These are phyloP conservation scores for Fusarium guadeloupense DNA, from an alignment of 2,329 filamentous ascomycete species.

Conservation along the genomic window DNA sequence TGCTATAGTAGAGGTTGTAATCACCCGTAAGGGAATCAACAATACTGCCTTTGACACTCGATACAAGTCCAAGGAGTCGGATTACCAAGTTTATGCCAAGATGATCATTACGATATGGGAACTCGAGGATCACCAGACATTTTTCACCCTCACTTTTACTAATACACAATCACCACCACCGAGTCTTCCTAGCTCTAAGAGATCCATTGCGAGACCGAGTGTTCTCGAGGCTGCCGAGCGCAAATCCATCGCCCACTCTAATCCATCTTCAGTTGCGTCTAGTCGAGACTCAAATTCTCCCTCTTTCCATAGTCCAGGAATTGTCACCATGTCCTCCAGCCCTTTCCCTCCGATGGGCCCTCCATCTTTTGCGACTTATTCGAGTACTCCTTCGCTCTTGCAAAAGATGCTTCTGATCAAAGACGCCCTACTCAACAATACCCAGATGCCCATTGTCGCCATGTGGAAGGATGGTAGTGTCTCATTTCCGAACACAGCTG, in stretches of 20 bases:
- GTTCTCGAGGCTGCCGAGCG: slow-evolving; percentile 58
- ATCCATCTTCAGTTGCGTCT: slow-evolving; percentile 58
- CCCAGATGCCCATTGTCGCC: slow-evolving; percentile 76
- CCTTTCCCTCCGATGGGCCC: slow-evolving; percentile 75
- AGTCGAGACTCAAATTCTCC: slow-evolving; percentile 59
- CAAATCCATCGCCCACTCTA: slow-evolving; percentile 55
- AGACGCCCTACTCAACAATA: slow-evolving; percentile 79
- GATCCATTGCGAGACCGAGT: slow-evolving; percentile 51
- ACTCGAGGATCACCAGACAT: slow-evolving; percentile 71
- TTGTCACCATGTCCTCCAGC: slow-evolving; percentile 62
- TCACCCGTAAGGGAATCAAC: slow-evolving; percentile 60
- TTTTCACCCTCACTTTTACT: slow-evolving; percentile 80
- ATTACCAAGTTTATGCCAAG: slow-evolving; percentile 66
- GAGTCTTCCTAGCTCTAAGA: slow-evolving; percentile 47
- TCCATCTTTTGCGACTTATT: slow-evolving; percentile 63
- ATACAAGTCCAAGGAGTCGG: slow-evolving; percentile 49
- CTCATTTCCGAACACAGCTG: slow-evolving; percentile 76
- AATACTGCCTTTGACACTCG: slow-evolving; percentile 51
- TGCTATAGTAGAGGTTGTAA: slow-evolving; percentile 73
- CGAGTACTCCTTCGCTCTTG: slow-evolving; percentile 70
- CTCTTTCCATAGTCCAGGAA: slow-evolving; percentile 61
- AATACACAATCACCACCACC: slow-evolving; percentile 58
- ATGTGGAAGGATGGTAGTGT: slow-evolving; percentile 85
- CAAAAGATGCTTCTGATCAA: slow-evolving; percentile 80
- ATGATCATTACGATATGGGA: slow-evolving; percentile 83